A percentile compares a stretch with the other conserved stretches of the same genome.
Conservation (phyloP, 257 asterid species). For the Thymus quinquecostatus region DNA sequence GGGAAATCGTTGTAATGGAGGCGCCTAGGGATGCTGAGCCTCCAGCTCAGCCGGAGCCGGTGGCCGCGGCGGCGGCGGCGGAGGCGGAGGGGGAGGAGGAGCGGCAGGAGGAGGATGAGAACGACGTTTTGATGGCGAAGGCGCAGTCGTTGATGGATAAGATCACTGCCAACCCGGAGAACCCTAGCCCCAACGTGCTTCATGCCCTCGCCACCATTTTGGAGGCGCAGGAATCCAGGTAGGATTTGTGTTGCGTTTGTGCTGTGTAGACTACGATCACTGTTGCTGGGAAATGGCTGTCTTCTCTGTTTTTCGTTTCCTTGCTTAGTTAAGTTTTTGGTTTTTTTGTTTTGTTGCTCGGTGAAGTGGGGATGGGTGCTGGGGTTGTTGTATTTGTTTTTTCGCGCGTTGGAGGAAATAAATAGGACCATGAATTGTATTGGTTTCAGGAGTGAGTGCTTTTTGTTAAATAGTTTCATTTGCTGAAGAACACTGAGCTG, state of each 20-base stretch:
- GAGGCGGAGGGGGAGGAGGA: slow-evolving; percentile 40
- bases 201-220: slow-evolving; percentile 87
- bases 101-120: slow-evolving; percentile 61
- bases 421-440: slow-evolving; percentile 15
- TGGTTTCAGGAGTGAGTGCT: slow-evolving; percentile 10
- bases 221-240: slow-evolving; percentile 90
- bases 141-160: slow-evolving; percentile 78
- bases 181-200: slow-evolving; percentile 78
- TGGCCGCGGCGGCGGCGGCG: slow-evolving; percentile 37
- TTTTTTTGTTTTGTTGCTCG: not conserved
- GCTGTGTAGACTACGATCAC: not conserved
- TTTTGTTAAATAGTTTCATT: slow-evolving; percentile 3
- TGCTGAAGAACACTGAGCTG: slow-evolving; percentile 2
- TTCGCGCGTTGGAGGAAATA: not conserved
- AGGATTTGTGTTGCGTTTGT: slow-evolving; percentile 30
- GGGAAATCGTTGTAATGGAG: slow-evolving; percentile 39
- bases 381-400: not conserved
- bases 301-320: not conserved
- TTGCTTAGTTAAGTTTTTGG: not conserved
- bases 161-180: slow-evolving; percentile 72
- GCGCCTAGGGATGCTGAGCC: slow-evolving; percentile 45
- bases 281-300: not conserved
- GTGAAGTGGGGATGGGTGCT: not conserved
- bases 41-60: slow-evolving; percentile 33
- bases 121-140: slow-evolving; percentile 60